phyloP scores from a whole-genome alignment of 345 rosid genomes.

The Hibiscus syriacus region DNA sequence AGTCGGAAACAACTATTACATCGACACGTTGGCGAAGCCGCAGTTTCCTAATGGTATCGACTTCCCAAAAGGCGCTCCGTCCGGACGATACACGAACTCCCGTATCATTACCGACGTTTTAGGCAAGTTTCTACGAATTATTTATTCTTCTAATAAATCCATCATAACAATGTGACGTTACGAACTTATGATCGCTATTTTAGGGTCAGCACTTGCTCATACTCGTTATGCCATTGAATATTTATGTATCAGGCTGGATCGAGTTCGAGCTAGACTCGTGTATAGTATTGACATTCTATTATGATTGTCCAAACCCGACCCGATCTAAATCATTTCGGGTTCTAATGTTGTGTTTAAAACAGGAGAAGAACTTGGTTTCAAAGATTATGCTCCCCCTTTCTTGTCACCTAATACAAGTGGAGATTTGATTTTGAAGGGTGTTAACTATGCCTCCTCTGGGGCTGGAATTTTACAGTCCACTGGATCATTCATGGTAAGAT shows the following conservation, averaged over 20 bases:
- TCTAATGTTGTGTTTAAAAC: neutral
- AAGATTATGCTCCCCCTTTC: conserved; percentile 9
- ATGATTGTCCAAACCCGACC: neutral
- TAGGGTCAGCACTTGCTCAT: too few species aligned
- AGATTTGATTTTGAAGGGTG: conserved; percentile 3
- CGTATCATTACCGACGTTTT: conserved; percentile 8
- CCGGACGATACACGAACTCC: conserved; percentile 9
- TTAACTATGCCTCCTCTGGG: conserved; percentile 13
- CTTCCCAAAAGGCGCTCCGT: conserved; percentile 3
- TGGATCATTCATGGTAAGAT: neutral
- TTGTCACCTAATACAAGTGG: conserved; percentile 10
- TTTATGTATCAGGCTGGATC: neutral
- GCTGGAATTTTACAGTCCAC: conserved; percentile 1
- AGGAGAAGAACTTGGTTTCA: neutral
- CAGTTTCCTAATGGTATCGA: conserved; percentile 12
- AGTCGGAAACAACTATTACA: neutral
- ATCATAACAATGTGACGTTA: too few species aligned
- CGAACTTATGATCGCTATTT: too few species aligned
- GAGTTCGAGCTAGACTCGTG: neutral
- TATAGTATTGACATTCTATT: neutral
- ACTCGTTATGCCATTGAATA: too few species aligned
- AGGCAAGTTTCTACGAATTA: conserved; percentile 15
- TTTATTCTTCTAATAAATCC: too few species aligned
- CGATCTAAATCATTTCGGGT: neutral
- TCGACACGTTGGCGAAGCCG: neutral